Evolutionary conservation across 2,329 filamentous ascomycete species (phyloP), one percentile per base, ranked within the genome.

Genomic region (Alternaria viburni): DNA sequence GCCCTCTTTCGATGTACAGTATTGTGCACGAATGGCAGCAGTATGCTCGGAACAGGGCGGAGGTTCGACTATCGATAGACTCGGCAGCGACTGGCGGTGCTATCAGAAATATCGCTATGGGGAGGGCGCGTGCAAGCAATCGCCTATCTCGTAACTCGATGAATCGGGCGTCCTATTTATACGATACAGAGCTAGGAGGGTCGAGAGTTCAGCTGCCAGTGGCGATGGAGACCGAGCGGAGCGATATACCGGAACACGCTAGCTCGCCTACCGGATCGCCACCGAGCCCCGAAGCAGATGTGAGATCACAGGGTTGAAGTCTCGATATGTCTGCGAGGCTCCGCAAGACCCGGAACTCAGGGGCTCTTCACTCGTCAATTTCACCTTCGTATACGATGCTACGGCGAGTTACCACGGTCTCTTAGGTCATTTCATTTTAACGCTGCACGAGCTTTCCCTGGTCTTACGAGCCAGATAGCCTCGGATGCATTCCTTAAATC

Each of bases 1-100:
- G 65, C 13, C 62, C 62, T 46, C 52, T 44, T 30, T 67, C 65
- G 6, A 49, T 54, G 15, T 21, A 60, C 8, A 57, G 49, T 32
- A 9, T 28, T 19, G 23, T 55, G 26, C 59, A 62, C 9, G 26
- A 44, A n/a, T 64, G 64, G 64, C 30, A 58, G 52, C 64, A 66
- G 52, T 17, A 41, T 59, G 17, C 19, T 23, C 57, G 49, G 32
- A 59, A 47, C 36, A 30, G 58, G 30, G 41, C 41, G 17, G 65
- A 67, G 21, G 55, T 44, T 19, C 65, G 65, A n/a, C 23, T 49
- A 15, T 67, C 65, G 10, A 54, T 60, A 11, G 65, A 67, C 23
- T 60, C 62, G 5, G 56, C 58, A 11, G 46, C 47, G 3, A 59
- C 50, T 13, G 61, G 45, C n/a, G 54, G 44, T 21, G 57, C 49